Base-by-base conservation (phyloP, 108 stramenopile species). In the Nitzschia sp. region DNA sequence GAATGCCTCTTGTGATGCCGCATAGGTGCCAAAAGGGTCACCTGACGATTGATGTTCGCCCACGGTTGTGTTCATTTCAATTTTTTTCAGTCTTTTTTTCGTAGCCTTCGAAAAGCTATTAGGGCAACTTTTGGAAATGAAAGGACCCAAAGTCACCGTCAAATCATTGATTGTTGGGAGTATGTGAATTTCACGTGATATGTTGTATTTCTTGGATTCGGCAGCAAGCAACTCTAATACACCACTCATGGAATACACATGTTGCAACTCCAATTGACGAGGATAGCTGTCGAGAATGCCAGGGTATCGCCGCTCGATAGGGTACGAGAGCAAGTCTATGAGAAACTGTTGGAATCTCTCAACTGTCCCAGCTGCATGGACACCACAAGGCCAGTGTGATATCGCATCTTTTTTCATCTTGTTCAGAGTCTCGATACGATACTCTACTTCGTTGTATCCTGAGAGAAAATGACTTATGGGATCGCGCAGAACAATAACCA, bases 401-500 rank as follows among this genome's bases (percentile, higher is more conserved):
- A 34, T 34, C 5, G 29, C 29, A 1, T 34, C 29, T 34, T 34
- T 34, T 34, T 34, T 34, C 29, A 34, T 34, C 29, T 34, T 34
- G 29, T 34, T 34, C 29, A 34, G 29, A 34, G 29, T 34, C 29
- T 34, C 29, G 29, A 34, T 34, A 34, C 68, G 74, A 43, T 37
- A 73, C 51, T 78, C 77, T 0, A 68, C 51, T 59, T 78, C 77
- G 40, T 78, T 78, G 72, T 78, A 78, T 10, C 71, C 77, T 7
- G 69, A 70, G 17, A 78, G 65, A 51, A 78, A 78, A 29, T 70
- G 68, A 14, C 39, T 26, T 1, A 78, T 55, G 8, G 77, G 77
- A 44, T 78, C 77, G 6, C 77, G 71, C 52, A 73, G 60, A 2
- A 63, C 77, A 41, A 72, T 69, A 14, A 77, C 53, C 10, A 57